phyloP scores from a whole-genome alignment of 1,139 yeast genomes.

The Sugiyamaella paludigena region DNA sequence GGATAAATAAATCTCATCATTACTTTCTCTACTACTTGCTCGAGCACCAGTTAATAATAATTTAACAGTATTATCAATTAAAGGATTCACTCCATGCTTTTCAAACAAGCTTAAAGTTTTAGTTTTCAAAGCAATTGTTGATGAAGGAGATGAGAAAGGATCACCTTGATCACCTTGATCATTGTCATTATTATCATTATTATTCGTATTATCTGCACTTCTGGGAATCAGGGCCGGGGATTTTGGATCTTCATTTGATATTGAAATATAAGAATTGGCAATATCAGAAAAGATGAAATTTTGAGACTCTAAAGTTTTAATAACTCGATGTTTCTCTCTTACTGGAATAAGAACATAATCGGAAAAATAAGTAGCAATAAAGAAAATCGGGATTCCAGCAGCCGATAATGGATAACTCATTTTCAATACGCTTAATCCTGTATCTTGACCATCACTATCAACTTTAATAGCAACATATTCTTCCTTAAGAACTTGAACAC shows the following conservation, averaged over 20 bases:
- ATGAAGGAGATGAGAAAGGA: no score
- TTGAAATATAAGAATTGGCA: constrained; percentile 31
- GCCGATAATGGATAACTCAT: constrained; percentile 60
- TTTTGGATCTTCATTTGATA: not conserved
- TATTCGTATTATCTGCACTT: not conserved
- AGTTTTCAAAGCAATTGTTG: constrained; percentile 12
- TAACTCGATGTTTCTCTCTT: constrained; percentile 45
- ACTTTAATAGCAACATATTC: constrained; percentile 56
- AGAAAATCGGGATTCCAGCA: constrained; percentile 58
- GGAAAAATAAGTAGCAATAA: constrained; percentile 62
- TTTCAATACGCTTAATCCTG: constrained; percentile 54
- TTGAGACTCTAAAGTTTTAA: constrained; percentile 44
- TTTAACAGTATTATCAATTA: constrained; percentile 42
- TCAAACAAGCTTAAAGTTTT: constrained; percentile 46
- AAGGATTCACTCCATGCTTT: constrained; percentile 42
- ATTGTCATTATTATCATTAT: not conserved
- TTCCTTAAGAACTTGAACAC: constrained; percentile 46
- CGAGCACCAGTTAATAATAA: constrained; percentile 47
- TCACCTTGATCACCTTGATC: not conserved
- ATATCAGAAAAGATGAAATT: constrained; percentile 48
- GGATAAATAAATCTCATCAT: constrained; percentile 27
- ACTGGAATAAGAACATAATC: constrained; percentile 65
- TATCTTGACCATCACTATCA: constrained; percentile 59
- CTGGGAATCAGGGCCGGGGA: constrained; percentile 1
- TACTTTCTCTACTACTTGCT: constrained; percentile 16